phyloP scores from a whole-genome alignment of 2,329 filamentous ascomycete genomes.

The Aspergillus persii region DNA sequence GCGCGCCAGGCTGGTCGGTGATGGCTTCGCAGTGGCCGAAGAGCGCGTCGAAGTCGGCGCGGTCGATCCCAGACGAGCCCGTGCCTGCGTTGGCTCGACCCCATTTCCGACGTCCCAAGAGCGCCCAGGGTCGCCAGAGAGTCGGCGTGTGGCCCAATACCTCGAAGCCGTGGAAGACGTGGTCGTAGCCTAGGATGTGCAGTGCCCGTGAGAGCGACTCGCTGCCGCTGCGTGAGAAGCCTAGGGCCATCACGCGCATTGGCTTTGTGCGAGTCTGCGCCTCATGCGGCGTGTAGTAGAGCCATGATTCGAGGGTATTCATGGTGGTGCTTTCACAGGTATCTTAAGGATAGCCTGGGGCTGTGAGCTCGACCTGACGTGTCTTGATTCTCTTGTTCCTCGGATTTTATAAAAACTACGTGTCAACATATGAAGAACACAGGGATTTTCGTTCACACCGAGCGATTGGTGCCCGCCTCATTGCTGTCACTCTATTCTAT shows the following conservation, averaged over 20 bases:
- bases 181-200: slow-evolving; percentile 23
- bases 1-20: slow-evolving; percentile 15
- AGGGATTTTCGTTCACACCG: background rate
- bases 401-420: background rate
- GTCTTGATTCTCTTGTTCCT: background rate
- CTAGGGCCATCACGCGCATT: slow-evolving; percentile 25
- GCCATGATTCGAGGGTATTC: background rate
- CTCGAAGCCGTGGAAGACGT: slow-evolving; percentile 25
- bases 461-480: background rate
- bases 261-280: slow-evolving; percentile 11
- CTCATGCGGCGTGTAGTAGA: background rate
- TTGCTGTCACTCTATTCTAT: background rate
- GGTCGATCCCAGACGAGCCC: background rate
- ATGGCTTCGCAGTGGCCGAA: slow-evolving; percentile 17
- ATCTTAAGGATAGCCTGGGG: background rate
- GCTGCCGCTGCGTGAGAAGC: slow-evolving; percentile 25
- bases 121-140: slow-evolving; percentile 7
- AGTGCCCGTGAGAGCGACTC: slow-evolving; percentile 26
- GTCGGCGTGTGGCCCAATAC: slow-evolving; percentile 2
- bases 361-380: background rate
- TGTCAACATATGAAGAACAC: background rate
- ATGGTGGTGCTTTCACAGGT: background rate
- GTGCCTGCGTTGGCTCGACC: background rate
- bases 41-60: slow-evolving; percentile 10
- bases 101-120: slow-evolving; percentile 6